A percentile compares a stretch with the other conserved stretches of the same genome.
These are phyloP conservation scores for Arthrobotrys iridis DNA, from an alignment of 2,329 filamentous ascomycete species.

Conservation along the genomic window DNA sequence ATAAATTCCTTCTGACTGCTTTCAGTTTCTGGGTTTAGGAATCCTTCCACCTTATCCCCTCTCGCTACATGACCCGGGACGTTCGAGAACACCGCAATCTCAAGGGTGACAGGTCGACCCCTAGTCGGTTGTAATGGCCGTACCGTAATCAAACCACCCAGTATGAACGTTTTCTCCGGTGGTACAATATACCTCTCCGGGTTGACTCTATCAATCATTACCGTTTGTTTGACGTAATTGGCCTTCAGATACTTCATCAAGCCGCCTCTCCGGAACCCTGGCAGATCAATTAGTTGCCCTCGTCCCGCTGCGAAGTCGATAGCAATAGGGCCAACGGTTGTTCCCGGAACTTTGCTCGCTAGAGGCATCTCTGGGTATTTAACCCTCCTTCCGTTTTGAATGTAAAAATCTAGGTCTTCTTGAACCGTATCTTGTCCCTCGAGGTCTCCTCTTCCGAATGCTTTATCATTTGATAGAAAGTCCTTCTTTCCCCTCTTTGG, in stretches of 20 bases:
- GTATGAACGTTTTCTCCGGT: constrained; percentile 79
- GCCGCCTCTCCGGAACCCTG: constrained; percentile 64
- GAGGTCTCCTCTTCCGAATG: constrained; percentile 30
- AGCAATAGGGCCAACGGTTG: constrained; percentile 92
- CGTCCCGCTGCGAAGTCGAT: constrained; percentile 79
- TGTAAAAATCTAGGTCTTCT: constrained; percentile 29
- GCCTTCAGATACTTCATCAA: constrained; percentile 55
- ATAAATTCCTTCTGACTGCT: not conserved
- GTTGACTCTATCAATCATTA: constrained; percentile 80
- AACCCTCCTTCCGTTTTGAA: constrained; percentile 71
- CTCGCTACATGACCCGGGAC: constrained; percentile 78
- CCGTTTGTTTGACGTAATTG: constrained; percentile 63
- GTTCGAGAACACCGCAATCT: constrained; percentile 73
- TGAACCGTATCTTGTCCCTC: constrained; percentile 56
- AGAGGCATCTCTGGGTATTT: constrained; percentile 85
- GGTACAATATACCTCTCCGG: constrained; percentile 79
- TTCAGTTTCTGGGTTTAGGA: not conserved
- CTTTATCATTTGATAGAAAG: not conserved
- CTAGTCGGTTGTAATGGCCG: constrained; percentile 72
- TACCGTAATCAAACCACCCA: constrained; percentile 88
- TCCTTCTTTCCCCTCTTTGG: constrained; percentile 73
- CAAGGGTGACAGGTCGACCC: constrained; percentile 13
- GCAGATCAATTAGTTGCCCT: constrained; percentile 92
- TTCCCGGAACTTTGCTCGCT: constrained; percentile 86
- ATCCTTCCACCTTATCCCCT: constrained; percentile 75